Evolutionary conservation across 768 basidiomycete species (phyloP).

Genomic region (Amanita exitialis): DNA sequence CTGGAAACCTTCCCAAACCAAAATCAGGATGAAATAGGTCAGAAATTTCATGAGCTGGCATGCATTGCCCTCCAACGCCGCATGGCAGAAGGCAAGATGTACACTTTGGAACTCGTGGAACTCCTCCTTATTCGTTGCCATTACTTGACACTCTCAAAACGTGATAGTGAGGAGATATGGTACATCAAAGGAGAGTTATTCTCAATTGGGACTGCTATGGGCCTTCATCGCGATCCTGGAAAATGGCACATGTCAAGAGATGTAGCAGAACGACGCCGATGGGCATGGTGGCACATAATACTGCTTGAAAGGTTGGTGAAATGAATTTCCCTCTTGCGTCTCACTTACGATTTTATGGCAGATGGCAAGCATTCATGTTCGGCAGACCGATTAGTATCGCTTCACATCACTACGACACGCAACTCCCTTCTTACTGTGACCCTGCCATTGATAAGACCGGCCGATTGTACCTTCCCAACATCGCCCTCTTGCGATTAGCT

Average conservation of each 20-base stretch:
- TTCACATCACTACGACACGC: slow-evolving; percentile 79
- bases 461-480: slow-evolving; percentile 63
- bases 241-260: slow-evolving; percentile 64
- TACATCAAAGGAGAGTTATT: slow-evolving; percentile 61
- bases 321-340: slow-evolving; percentile 6
- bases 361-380: slow-evolving; percentile 86
- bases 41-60: slow-evolving; percentile 62
- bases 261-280: slow-evolving; percentile 66
- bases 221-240: slow-evolving; percentile 78
- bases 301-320: slow-evolving; percentile 56
- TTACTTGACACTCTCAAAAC: slow-evolving; percentile 64
- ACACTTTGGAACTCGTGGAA: slow-evolving; percentile 69
- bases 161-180: slow-evolving; percentile 79
- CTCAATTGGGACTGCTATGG: slow-evolving; percentile 72
- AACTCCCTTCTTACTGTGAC: slow-evolving; percentile 60
- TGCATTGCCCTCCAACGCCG: slow-evolving; percentile 54
- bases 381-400: slow-evolving; percentile 69
- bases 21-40: slow-evolving; percentile 48
- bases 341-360: slow-evolving; percentile 17
- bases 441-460: slow-evolving; percentile 52
- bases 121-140: slow-evolving; percentile 60
- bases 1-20: slow-evolving; percentile 38
- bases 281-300: slow-evolving; percentile 90
- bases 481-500: slow-evolving; percentile 68
- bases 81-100: slow-evolving; percentile 46